A percentile compares a stretch with the other conserved stretches of the same genome.
phyloP scores from a whole-genome alignment of 768 basidiomycete genomes.

The button mushroom (Agaricus bisporus) region DNA sequence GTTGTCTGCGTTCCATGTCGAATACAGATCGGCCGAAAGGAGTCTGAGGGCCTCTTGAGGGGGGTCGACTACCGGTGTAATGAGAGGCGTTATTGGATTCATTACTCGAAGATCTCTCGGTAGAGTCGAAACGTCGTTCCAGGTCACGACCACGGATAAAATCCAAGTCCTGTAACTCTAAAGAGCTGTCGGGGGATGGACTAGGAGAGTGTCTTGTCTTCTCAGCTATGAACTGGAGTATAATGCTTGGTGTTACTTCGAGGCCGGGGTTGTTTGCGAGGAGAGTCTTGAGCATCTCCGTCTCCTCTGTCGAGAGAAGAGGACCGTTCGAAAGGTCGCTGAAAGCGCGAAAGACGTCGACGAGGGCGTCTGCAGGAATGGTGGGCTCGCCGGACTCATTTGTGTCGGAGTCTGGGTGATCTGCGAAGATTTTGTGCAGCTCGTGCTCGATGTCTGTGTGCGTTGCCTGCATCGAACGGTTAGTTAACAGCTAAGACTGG shows the following conservation, averaged over 20 bases:
- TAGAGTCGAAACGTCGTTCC: conserved; percentile 12
- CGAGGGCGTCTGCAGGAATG: conserved; percentile 66
- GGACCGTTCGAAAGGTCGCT: conserved; percentile 49
- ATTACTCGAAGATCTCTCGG: conserved; percentile 48
- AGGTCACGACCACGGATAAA: conserved; percentile 30
- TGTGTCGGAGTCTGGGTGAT: conserved; percentile 53
- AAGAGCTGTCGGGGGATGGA: conserved; percentile 32
- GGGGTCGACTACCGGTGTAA: conserved; percentile 40
- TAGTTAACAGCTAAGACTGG: neutral
- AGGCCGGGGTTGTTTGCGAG: conserved; percentile 56
- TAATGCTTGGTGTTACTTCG: conserved; percentile 60
- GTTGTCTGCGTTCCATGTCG: conserved; percentile 63
- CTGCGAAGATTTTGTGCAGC: conserved; percentile 59
- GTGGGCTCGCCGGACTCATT: conserved; percentile 56
- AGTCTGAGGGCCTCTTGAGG: conserved; percentile 49
- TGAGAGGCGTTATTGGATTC: conserved; percentile 42
- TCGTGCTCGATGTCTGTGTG: conserved; percentile 57
- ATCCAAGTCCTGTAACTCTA: conserved; percentile 19
- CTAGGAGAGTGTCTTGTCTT: conserved; percentile 43
- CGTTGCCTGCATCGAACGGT: conserved; percentile 1
- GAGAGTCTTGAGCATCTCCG: conserved; percentile 50
- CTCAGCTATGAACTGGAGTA: conserved; percentile 60
- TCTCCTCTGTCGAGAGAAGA: conserved; percentile 62
- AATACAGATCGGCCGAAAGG: conserved; percentile 56
- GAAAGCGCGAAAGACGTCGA: conserved; percentile 63